Base-by-base conservation (phyloP, 495 filamentous ascomycete genomes). In the Sporormia fimetaria region DNA sequence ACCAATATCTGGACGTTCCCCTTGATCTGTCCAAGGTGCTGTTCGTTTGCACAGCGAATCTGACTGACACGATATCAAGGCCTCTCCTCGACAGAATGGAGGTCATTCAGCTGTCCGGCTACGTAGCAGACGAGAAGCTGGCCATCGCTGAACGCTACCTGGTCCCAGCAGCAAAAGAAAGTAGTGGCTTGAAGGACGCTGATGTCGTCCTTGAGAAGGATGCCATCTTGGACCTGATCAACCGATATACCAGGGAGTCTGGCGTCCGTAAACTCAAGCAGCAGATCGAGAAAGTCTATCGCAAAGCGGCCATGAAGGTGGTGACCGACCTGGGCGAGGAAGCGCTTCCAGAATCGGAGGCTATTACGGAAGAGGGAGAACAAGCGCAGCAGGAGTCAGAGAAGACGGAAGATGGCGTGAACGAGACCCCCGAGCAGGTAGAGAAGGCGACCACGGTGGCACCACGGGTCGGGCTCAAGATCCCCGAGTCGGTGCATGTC, bases 201-300 rank as follows among this genome's bases (percentile, higher is more conserved):
- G 80, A 94, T 56, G 90, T 99, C 22, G 66, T 66, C n/a, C 69
- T 99, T 32, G 74, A 71, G 47, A 71, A 86, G 49, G 76, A 80
- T 20, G 92, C 87, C 3, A 92, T 99, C 42, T 78, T 85, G 52
- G 92, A 99, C 63, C 68, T 99, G 40, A 99, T 96, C 70, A 95
- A 96, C 61, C 92, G 81, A 9, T 99, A 99, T 66, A 94, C 87
- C 64, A 79, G 92, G 11, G 92, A 99, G 60, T 87, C 83, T 33
- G 92, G 92, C 49, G 92, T 99, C 17, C 83, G 92, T 30, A 96
- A 96, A 60, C 64, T 99, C 52, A 99, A 99, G 70, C 96, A 99
- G 68, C 88, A 96, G 57, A 99, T 99, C 48, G 92, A 99, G 57
- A 96, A 96, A 67, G 84, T 99, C 4, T 99, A 94, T 63, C 81